Evolutionary conservation across 1,284 basidiomycete species (phyloP), one percentile per base, ranked within the genome.

Genomic region (Takashimella koratensis): DNA sequence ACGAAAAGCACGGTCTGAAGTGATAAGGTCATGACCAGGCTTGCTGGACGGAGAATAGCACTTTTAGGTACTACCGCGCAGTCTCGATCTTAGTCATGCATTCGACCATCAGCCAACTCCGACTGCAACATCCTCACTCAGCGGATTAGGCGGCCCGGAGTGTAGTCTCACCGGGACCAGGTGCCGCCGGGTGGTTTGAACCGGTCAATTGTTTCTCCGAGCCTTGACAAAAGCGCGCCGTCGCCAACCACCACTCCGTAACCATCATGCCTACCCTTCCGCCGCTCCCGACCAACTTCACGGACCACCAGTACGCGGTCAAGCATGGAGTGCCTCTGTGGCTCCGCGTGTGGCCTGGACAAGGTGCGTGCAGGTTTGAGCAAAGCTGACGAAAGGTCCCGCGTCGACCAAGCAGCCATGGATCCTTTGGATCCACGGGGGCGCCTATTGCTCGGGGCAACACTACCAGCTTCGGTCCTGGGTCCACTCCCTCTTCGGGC

Each of bases 371-470:
- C 4, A 23, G 5, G 24, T 20, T 3, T 12, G 3, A 13, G 45
- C 30, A 8, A 8, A 36, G 30, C 30, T 36, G 30, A 36, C 30
- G 16, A 36, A 16, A 36, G 30, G 30, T 16, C 10, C 8, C 30
- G 30, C 30, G 8, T 16, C 30, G 16, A n/a, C n/a, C n/a, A 36
- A 36, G 16, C 30, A 36, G 12, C 62, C 59, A 20, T 67, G 60
- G 59, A 36, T 69, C n/a, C 51, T 67, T 11, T 71, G 67, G 67
- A 61, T 61, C 11, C 68, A 69, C 48, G 68, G 68, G 19, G 68
- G 68, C 49, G 60, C 53, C 45, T 64, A 40, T 30, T 30, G 8
- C 19, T 43, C 40, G n/a, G 61, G 63, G 11, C 45, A 55, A 16
- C 61, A 65, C 47, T 56, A 57, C 36, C 45, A 53, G 13, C 56